phyloP scores from a whole-genome alignment of 441 rosid genomes.

The Gossypium trilobum region DNA sequence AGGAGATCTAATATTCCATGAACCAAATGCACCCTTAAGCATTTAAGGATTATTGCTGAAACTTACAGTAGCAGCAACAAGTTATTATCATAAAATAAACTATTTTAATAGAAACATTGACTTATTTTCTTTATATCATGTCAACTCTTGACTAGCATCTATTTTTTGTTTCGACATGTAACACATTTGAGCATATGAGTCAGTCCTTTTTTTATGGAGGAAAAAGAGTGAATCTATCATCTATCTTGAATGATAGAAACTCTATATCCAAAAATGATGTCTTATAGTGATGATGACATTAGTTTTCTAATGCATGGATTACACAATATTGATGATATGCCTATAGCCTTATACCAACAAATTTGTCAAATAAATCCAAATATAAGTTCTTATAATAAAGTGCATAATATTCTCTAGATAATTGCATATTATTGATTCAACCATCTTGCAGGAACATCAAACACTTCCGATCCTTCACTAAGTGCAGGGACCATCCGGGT shows the following conservation, averaged over 20 bases:
- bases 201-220: background rate
- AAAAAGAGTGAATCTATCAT: background rate
- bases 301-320: background rate
- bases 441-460: conserved; percentile 35
- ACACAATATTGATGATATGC: background rate
- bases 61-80: background rate
- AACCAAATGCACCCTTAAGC: background rate
- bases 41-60: background rate
- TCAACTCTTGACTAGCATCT: background rate
- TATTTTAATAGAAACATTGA: background rate
- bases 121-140: conserved; percentile 6
- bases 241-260: background rate
- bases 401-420: background rate
- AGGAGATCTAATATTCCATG: too few species aligned
- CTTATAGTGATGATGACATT: background rate
- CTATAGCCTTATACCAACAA: background rate
- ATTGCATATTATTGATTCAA: conserved; percentile 1
- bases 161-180: background rate
- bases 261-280: background rate
- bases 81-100: background rate
- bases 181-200: background rate
- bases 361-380: background rate
- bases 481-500: conserved; percentile 39
- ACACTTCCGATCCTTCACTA: conserved; percentile 21
- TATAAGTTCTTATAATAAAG: conserved; percentile 1